These are phyloP conservation scores for Haplosporangium sp. DNA, from an alignment of 371 early-diverging fungal species.

Conservation along the genomic window DNA sequence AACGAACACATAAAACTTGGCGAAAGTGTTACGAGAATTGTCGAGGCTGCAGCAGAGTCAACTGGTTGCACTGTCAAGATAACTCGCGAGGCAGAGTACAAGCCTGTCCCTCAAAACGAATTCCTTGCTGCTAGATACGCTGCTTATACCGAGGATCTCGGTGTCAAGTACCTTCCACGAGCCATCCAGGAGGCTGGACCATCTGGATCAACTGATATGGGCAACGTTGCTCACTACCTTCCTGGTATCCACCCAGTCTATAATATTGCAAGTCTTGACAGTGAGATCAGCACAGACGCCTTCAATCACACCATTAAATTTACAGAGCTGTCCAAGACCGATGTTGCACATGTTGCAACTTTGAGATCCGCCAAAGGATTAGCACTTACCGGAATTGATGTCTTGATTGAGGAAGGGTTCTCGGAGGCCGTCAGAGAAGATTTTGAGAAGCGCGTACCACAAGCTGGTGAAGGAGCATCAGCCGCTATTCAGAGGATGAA, in stretches of 20 bases:
- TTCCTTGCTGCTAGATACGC: conserved; percentile 66
- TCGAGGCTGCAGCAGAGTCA: conserved; percentile 74
- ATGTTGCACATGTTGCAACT: conserved; percentile 70
- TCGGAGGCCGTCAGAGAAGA: conserved; percentile 27
- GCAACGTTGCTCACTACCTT: conserved; percentile 68
- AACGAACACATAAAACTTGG: conserved; percentile 62
- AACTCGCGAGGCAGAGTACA: conserved; percentile 61
- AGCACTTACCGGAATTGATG: conserved; percentile 54
- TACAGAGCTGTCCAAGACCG: conserved; percentile 67
- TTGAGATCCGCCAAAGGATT: conserved; percentile 64
- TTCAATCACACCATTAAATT: conserved; percentile 79
- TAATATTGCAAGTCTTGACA: conserved; percentile 57
- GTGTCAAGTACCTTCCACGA: conserved; percentile 55
- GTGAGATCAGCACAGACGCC: conserved; percentile 58
- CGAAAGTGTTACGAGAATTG: conserved; percentile 62
- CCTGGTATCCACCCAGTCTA: conserved; percentile 67
- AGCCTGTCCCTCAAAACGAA: conserved; percentile 66
- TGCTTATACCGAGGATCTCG: conserved; percentile 63
- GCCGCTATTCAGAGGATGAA: conserved; percentile 4
- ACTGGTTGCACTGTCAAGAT: conserved; percentile 76
- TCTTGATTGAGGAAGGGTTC: conserved; percentile 47
- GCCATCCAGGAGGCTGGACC: conserved; percentile 56
- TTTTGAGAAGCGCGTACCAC: conserved; percentile 33
- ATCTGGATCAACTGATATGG: conserved; percentile 80
- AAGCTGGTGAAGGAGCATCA: conserved; percentile 10